Conservation (phyloP, 768 basidiomycete species). For the Cytidiella melzeri region DNA sequence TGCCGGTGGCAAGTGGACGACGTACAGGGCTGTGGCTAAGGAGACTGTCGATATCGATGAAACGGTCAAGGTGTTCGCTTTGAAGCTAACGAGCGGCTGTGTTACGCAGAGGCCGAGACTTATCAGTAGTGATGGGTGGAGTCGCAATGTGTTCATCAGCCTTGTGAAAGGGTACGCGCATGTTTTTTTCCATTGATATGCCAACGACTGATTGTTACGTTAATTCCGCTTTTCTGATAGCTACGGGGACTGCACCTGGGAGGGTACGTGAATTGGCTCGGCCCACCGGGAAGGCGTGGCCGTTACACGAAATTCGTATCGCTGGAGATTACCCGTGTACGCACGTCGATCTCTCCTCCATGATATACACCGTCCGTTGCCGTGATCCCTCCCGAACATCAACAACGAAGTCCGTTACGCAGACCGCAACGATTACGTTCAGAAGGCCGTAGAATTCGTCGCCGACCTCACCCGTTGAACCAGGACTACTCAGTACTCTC, state of each 20-base stretch:
- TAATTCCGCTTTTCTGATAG: conserved; percentile 90
- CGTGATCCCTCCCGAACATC: conserved; percentile 51
- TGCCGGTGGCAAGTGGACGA: conserved; percentile 98
- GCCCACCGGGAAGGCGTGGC: conserved; percentile 75
- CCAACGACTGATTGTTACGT: neutral
- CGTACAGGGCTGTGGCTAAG: conserved; percentile 92
- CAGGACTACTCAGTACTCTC: too few relatives aligned
- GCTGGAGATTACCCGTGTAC: conserved; percentile 69
- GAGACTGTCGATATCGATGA: conserved; percentile 90
- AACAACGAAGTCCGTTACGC: conserved; percentile 93
- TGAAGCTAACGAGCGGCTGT: conserved; percentile 58
- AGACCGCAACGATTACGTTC: conserved; percentile 83
- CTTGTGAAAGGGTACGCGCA: conserved; percentile 72
- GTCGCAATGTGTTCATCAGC: conserved; percentile 93
- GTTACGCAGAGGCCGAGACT: conserved; percentile 77
- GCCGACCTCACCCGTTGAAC: conserved; percentile 89
- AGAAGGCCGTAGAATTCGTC: conserved; percentile 88
- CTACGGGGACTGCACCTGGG: conserved; percentile 97
- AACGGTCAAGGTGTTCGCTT: conserved; percentile 72
- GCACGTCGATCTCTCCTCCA: conserved; percentile 16
- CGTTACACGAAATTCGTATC: conserved; percentile 77
- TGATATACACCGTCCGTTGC: neutral
- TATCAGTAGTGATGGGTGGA: conserved; percentile 93
- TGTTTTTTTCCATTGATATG: neutral
- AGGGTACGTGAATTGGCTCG: conserved; percentile 78